Evolutionary conservation across 139 green algal genomes (phyloP).

Genomic region (Coelastrella sp.): DNA sequence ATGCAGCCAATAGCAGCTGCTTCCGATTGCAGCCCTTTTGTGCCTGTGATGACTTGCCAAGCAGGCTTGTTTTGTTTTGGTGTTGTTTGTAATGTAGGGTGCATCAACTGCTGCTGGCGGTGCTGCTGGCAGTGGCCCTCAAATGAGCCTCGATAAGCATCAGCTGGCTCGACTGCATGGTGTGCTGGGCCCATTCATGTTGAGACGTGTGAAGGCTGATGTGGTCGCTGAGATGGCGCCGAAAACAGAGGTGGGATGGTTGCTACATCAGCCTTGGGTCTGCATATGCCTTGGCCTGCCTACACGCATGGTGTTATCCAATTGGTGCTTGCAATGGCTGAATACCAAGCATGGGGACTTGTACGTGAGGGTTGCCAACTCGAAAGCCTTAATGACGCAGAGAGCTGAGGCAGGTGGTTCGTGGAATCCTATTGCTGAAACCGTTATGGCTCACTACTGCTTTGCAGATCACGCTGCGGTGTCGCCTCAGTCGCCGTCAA

Average conservation of each 20-base stretch:
- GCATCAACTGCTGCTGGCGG: conserved; percentile 19
- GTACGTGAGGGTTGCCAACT: too few relatives aligned
- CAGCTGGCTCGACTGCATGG: conserved; percentile 66
- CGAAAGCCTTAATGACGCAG: too few relatives aligned
- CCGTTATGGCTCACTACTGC: too few relatives aligned
- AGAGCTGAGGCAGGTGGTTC: too few relatives aligned
- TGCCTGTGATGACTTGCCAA: not conserved
- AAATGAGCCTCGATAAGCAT: conserved; percentile 58
- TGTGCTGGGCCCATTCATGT: conserved; percentile 80
- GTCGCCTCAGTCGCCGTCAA: conserved; percentile 47
- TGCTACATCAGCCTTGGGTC: too few relatives aligned
- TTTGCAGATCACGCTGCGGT: conserved; percentile 19
- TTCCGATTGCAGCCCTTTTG: too few relatives aligned
- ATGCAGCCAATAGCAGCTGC: too few relatives aligned
- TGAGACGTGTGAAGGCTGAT: conserved; percentile 79
- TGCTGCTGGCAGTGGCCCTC: not conserved
- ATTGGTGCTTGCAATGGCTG: too few relatives aligned
- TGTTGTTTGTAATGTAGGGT: conserved; percentile 21
- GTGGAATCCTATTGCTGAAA: too few relatives aligned
- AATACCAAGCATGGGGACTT: too few relatives aligned
- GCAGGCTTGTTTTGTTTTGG: not conserved
- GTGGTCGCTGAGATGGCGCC: conserved; percentile 67
- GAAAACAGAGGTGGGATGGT: conserved; percentile 45
- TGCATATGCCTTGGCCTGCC: too few relatives aligned
- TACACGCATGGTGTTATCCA: too few relatives aligned